These are phyloP conservation scores for Quercus berberidifolia DNA, from an alignment of 306 rosid genomes.

Conservation along the genomic window DNA sequence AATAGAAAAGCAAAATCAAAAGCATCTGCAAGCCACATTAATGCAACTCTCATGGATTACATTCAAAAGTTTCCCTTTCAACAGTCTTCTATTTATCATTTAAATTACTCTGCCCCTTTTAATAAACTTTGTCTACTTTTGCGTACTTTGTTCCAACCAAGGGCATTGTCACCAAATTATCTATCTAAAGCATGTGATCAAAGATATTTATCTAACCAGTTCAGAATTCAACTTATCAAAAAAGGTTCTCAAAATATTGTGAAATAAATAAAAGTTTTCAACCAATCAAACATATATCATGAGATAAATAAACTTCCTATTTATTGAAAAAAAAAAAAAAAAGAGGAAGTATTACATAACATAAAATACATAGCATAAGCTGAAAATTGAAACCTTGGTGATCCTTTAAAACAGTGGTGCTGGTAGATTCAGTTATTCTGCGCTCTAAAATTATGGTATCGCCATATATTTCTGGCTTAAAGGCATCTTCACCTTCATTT, in stretches of 20 bases:
- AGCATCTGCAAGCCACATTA: neutral
- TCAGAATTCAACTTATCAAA: neutral
- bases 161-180: neutral
- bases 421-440: conserved; percentile 59
- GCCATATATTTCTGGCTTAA: conserved; percentile 73
- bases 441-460: conserved; percentile 66
- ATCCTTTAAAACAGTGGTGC: conserved; percentile 60
- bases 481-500: conserved; percentile 90
- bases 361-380: neutral
- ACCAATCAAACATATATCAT: neutral
- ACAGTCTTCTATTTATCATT: too few species aligned
- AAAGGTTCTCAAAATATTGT: neutral
- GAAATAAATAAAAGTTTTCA: neutral
- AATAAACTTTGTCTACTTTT: neutral
- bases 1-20: neutral
- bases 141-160: neutral
- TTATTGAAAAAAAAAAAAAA: neutral
- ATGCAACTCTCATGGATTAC: neutral
- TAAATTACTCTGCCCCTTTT: neutral
- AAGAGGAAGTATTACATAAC: neutral
- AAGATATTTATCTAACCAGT: neutral
- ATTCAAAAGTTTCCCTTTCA: neutral
- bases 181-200: neutral
- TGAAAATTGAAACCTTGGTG: conserved; percentile 45
- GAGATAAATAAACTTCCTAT: neutral